These are phyloP conservation scores for Yarrowia sp. DNA, from an alignment of 805 yeast species.

Conservation along the genomic window DNA sequence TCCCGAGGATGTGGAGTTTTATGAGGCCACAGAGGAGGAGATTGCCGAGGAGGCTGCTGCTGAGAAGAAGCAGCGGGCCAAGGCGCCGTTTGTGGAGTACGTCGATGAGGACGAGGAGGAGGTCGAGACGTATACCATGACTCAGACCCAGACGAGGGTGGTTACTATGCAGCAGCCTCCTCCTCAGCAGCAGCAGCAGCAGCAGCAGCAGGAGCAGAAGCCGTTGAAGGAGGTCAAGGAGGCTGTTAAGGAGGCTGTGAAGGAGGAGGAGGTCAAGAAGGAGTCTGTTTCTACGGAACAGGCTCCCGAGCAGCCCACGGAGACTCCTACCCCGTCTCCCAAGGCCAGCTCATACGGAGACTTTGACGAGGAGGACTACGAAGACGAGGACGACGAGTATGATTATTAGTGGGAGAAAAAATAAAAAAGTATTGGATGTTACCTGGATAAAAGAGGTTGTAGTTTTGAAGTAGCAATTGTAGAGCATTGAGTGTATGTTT, in stretches of 20 bases:
- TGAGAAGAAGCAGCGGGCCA: constrained; percentile 27
- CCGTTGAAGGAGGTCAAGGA: neutral
- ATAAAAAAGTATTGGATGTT: neutral
- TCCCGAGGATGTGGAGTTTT: constrained; percentile 33
- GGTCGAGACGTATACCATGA: constrained; percentile 8
- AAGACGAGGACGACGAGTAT: constrained; percentile 23
- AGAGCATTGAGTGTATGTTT: too few relatives aligned
- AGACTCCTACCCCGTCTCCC: too few relatives aligned
- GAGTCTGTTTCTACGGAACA: neutral
- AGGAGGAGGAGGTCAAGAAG: neutral
- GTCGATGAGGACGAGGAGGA: constrained; percentile 27
- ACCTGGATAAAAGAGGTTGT: too few relatives aligned
- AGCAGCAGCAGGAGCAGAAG: neutral
- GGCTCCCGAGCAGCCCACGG: too few relatives aligned
- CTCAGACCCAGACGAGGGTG: constrained; percentile 11
- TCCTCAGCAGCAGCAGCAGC: neutral
- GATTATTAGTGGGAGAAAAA: neutral
- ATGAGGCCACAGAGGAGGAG: constrained; percentile 34
- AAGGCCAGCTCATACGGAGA: constrained; percentile 12
- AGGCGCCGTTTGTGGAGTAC: constrained; percentile 27
- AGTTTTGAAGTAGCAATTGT: too few relatives aligned
- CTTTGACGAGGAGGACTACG: constrained; percentile 23
- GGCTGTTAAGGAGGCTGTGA: neutral
- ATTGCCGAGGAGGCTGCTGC: constrained; percentile 19
- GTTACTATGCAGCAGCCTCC: neutral